These are phyloP conservation scores for Podila epicladia DNA, from an alignment of 192 early-diverging fungal species.

Conservation along the genomic window DNA sequence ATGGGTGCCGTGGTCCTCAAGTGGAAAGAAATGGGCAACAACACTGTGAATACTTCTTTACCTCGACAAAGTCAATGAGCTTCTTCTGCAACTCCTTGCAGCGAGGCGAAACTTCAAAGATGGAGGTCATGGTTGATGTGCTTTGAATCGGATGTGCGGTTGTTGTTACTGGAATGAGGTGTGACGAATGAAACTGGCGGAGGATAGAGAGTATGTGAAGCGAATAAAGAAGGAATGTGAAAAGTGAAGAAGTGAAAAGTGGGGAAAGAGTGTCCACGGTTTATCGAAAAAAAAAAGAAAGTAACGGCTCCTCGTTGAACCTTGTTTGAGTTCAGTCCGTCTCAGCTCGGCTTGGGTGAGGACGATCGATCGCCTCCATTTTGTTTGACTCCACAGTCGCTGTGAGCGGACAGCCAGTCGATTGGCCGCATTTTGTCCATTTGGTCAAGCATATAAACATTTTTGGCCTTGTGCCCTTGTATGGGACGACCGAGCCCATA, in stretches of 20 bases:
- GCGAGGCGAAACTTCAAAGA: conserved; percentile 62
- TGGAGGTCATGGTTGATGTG: conserved; percentile 18
- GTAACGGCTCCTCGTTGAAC: not conserved
- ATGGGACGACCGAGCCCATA: too few species aligned
- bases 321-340: too few species aligned
- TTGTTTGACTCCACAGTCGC: too few species aligned
- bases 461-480: too few species aligned
- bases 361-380: too few species aligned
- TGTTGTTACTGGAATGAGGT: not conserved
- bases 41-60: conserved; percentile 19
- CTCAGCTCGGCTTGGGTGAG: too few species aligned
- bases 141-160: not conserved
- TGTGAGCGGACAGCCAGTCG: too few species aligned
- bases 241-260: conserved; percentile 4
- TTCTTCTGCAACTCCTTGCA: conserved; percentile 65
- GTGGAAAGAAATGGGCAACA: not conserved
- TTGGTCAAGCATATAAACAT: too few species aligned
- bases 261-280: not conserved
- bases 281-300: conserved; percentile 2
- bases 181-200: too few species aligned
- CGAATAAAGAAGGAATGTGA: conserved; percentile 5
- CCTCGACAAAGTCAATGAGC: conserved; percentile 69
- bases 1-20: too few species aligned
- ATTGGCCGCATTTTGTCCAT: too few species aligned
- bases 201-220: not conserved